Evolutionary conservation across 2,329 filamentous ascomycete genomes (phyloP).

Genomic region (Rugonectria rugulosa): DNA sequence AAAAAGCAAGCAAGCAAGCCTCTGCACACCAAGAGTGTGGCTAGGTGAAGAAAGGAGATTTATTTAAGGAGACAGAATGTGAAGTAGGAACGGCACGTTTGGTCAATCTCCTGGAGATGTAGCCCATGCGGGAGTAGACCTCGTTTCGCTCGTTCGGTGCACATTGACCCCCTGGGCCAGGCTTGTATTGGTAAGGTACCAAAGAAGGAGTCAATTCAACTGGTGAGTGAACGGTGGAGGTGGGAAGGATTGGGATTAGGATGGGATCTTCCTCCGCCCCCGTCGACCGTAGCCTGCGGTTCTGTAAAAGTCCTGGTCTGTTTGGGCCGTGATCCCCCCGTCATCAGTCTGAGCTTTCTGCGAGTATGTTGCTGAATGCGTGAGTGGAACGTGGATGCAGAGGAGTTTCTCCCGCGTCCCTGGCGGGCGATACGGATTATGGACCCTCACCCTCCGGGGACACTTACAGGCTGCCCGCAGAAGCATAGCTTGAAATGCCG

Average conservation of each 20-base stretch:
- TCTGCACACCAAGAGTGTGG: slow-evolving; percentile 10
- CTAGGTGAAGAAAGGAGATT: slow-evolving; percentile 7
- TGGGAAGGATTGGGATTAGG: slow-evolving; percentile 19
- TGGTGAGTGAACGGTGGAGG: slow-evolving; percentile 20
- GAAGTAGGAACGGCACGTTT: slow-evolving; percentile 14
- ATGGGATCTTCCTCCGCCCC: slow-evolving; percentile 18
- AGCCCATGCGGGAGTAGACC: slow-evolving; percentile 4
- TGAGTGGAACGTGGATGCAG: background rate
- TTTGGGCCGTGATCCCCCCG: slow-evolving; percentile 10
- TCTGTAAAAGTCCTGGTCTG: slow-evolving; percentile 5
- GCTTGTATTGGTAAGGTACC: slow-evolving; percentile 13
- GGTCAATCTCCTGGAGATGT: slow-evolving; percentile 14
- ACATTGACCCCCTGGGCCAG: slow-evolving; percentile 10
- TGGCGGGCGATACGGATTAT: background rate
- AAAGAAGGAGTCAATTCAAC: slow-evolving; percentile 1
- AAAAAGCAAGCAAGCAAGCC: slow-evolving; percentile 28
- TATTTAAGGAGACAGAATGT: slow-evolving; percentile 19
- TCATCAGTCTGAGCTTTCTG: slow-evolving; percentile 17
- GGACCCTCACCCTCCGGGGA: background rate
- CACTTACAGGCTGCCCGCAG: slow-evolving; percentile 1
- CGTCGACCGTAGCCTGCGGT: slow-evolving; percentile 10
- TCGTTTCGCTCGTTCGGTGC: slow-evolving; percentile 20
- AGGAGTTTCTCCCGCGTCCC: background rate
- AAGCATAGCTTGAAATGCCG: slow-evolving; percentile 5
- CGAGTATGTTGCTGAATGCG: slow-evolving; percentile 7